Percentiles rank a stretch among this genome's conserved stretches.
phyloP scores from a whole-genome alignment of 1,284 basidiomycete species.

The Cystobasidium pallidum region DNA sequence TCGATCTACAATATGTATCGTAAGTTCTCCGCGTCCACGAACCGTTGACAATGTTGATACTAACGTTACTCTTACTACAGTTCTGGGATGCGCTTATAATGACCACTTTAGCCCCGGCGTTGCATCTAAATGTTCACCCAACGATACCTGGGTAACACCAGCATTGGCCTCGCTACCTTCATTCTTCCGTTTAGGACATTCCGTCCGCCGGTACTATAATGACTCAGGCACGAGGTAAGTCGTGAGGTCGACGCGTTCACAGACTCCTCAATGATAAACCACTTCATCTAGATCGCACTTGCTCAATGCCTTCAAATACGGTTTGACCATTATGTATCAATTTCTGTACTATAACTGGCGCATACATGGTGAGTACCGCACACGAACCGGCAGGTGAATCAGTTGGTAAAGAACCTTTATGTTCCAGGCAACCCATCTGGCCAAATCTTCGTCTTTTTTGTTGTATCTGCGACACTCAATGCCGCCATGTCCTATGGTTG shows the following conservation, averaged over 20 bases:
- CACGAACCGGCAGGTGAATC: no score
- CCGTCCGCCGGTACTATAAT: slow-evolving; percentile 73
- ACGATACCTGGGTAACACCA: slow-evolving; percentile 63
- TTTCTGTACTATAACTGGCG: slow-evolving; percentile 55
- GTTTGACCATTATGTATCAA: slow-evolving; percentile 51
- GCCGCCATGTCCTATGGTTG: neutral
- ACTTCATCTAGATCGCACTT: slow-evolving; percentile 76
- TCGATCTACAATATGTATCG: slow-evolving; percentile 15
- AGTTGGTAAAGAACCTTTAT: neutral
- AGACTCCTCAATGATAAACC: no score
- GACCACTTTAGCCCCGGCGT: slow-evolving; percentile 19
- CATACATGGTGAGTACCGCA: slow-evolving; percentile 44
- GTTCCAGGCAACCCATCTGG: neutral
- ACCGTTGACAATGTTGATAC: no score
- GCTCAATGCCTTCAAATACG: slow-evolving; percentile 68
- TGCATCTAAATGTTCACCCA: slow-evolving; percentile 35
- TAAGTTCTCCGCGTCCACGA: neutral
- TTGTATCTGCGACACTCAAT: slow-evolving; percentile 7
- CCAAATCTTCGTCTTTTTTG: neutral
- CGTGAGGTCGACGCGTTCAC: no score
- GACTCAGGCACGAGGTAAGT: slow-evolving; percentile 43
- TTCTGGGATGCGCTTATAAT: slow-evolving; percentile 61
- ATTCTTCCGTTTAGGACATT: slow-evolving; percentile 77
- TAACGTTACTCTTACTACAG: slow-evolving; percentile 63
- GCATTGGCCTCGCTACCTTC: slow-evolving; percentile 69